phyloP scores from a whole-genome alignment of 2,329 filamentous ascomycete genomes.

The Epichloe festucae region DNA sequence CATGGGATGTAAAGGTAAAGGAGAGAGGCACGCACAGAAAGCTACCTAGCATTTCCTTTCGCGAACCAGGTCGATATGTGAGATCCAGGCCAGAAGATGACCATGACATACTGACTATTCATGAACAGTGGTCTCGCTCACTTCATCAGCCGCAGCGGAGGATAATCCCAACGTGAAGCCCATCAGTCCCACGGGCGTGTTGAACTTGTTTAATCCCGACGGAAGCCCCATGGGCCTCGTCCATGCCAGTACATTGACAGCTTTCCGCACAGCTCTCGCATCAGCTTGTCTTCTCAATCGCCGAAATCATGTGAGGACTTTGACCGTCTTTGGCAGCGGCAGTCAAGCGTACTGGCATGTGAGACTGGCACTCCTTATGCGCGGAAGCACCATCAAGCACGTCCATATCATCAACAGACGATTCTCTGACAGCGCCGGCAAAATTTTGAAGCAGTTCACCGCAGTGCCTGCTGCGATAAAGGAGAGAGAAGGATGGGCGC shows the following conservation, averaged over 20 bases:
- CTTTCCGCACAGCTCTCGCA: constrained; percentile 66
- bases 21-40: background rate
- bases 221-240: constrained; percentile 55
- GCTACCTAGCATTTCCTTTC: background rate
- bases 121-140: constrained; percentile 47
- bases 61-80: too few relatives aligned
- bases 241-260: constrained; percentile 62
- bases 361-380: constrained; percentile 66
- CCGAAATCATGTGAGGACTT: constrained; percentile 56
- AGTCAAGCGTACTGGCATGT: constrained; percentile 93
- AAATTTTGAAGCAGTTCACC: constrained; percentile 36
- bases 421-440: constrained; percentile 45
- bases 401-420: constrained; percentile 74
- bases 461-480: constrained; percentile 30
- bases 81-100: background rate
- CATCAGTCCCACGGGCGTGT: constrained; percentile 47
- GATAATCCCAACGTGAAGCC: constrained; percentile 15
- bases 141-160: constrained; percentile 24
- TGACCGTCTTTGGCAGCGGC: constrained; percentile 79
- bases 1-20: constrained; percentile 54
- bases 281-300: constrained; percentile 52
- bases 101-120: background rate
- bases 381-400: constrained; percentile 55
- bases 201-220: constrained; percentile 53
- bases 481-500: constrained; percentile 46